A percentile compares a stretch with the other conserved stretches of the same genome.
phyloP scores from a whole-genome alignment of 1,139 yeast genomes.

The Kodamaea sp. region DNA sequence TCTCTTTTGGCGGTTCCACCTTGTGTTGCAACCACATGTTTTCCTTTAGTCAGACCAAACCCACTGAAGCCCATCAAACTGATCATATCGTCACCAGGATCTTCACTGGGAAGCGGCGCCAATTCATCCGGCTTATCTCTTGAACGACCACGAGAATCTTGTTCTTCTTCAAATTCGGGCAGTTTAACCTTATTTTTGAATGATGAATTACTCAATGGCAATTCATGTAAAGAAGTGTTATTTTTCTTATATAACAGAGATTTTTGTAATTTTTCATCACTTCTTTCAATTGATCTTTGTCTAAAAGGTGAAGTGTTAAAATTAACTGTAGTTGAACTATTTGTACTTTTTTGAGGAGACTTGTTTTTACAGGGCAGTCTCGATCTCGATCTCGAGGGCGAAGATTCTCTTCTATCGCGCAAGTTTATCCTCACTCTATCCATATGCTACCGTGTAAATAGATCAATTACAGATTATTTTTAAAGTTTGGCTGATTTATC shows the following conservation, averaged over 20 bases:
- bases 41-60: constrained; percentile 59
- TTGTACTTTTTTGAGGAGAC: constrained; percentile 5
- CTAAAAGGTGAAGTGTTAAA: constrained; percentile 9
- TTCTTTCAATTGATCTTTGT: constrained; percentile 16
- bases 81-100: constrained; percentile 25
- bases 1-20: constrained; percentile 45
- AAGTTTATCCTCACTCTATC: constrained; percentile 2
- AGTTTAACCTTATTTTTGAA: constrained; percentile 11
- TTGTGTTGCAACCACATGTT: constrained; percentile 51
- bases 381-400: constrained; percentile 19
- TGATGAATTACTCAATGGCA: constrained; percentile 19
- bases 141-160: constrained; percentile 26
- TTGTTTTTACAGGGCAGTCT: constrained; percentile 18
- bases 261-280: constrained; percentile 16
- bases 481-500: too few relatives aligned
- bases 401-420: constrained; percentile 1
- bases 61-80: constrained; percentile 64
- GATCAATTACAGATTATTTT: too few relatives aligned
- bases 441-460: neutral
- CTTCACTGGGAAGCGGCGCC: constrained; percentile 8
- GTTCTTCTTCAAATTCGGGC: constrained; percentile 15
- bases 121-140: constrained; percentile 16
- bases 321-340: neutral
- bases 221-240: constrained; percentile 14
- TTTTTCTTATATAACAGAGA: constrained; percentile 16